These are phyloP conservation scores for Kazachstania sp. DNA, from an alignment of 1,139 yeast genomes.

Conservation along the genomic window DNA sequence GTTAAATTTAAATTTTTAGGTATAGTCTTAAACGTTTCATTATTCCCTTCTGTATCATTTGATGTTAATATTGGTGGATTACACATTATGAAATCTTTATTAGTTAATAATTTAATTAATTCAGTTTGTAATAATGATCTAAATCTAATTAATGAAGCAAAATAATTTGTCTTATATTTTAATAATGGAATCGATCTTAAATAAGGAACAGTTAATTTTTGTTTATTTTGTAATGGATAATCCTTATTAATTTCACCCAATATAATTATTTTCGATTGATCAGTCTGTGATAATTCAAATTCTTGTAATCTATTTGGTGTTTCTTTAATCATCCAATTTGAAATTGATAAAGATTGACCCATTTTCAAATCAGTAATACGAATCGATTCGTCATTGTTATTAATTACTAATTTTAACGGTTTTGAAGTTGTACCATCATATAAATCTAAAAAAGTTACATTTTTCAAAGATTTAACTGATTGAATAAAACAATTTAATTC, in stretches of 20 bases:
- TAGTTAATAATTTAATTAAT: conserved; percentile 1
- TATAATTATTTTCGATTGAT: conserved; percentile 29
- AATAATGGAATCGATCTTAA: conserved; percentile 66
- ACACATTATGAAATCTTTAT: conserved; percentile 54
- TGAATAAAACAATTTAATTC: conserved; percentile 59
- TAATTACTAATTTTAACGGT: conserved; percentile 51
- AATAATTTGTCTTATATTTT: conserved; percentile 62
- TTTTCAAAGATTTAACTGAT: conserved; percentile 62
- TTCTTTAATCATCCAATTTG: conserved; percentile 21
- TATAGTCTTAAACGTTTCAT: conserved; percentile 60
- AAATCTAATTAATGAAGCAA: conserved; percentile 60
- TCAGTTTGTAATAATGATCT: conserved; percentile 42
- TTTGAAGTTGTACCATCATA: conserved; percentile 61
- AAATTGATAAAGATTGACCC: conserved; percentile 37
- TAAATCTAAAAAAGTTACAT: conserved; percentile 69
- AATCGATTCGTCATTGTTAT: conserved; percentile 23
- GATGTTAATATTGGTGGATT: conserved; percentile 80
- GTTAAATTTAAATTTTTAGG: conserved; percentile 43
- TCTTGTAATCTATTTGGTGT: conserved; percentile 34
- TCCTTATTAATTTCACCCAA: conserved; percentile 43
- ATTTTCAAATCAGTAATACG: conserved; percentile 28
- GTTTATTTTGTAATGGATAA: conserved; percentile 81
- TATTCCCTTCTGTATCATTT: conserved; percentile 97
- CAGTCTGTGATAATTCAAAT: conserved; percentile 34
- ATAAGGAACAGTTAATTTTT: conserved; percentile 49